Conservation (phyloP, 2,329 filamentous ascomycete genomes). For the Blumeriella jaapii region DNA sequence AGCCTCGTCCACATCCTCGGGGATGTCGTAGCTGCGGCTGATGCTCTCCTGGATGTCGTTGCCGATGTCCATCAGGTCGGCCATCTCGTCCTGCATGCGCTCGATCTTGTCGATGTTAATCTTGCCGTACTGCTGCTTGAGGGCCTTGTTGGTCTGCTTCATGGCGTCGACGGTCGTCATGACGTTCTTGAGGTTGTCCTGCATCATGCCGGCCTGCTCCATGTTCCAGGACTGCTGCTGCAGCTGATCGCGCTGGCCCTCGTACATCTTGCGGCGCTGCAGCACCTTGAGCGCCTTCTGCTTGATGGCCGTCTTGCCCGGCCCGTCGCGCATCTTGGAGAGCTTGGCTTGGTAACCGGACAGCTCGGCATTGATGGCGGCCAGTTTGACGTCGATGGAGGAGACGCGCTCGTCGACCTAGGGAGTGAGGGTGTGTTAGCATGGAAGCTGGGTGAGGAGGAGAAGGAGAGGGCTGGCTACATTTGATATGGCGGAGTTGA, state of each 20-base stretch:
- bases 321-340: slow-evolving; percentile 86
- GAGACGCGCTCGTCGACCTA: slow-evolving; percentile 72
- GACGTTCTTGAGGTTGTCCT: slow-evolving; percentile 95
- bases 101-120: slow-evolving; percentile 97
- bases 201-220: slow-evolving; percentile 97
- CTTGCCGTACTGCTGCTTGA: slow-evolving; percentile 91
- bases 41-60: slow-evolving; percentile 98
- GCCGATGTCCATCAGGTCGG: slow-evolving; percentile 90
- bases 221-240: slow-evolving; percentile 97
- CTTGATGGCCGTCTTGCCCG: slow-evolving; percentile 84
- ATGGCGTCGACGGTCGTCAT: slow-evolving; percentile 98
- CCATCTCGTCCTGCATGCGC: slow-evolving; percentile 97
- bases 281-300: slow-evolving; percentile 91
- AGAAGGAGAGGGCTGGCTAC: slow-evolving; percentile 43
- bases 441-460: slow-evolving; percentile 12
- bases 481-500: slow-evolving; percentile 71
- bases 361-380: slow-evolving; percentile 83
- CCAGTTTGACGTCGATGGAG: slow-evolving; percentile 87
- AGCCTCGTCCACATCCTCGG: slow-evolving; percentile 92
- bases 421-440: slow-evolving; percentile 1
- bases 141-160: slow-evolving; percentile 89
- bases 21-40: slow-evolving; percentile 81
- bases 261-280: slow-evolving; percentile 88
- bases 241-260: slow-evolving; percentile 85
- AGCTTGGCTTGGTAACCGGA: slow-evolving; percentile 79